Evolutionary conservation across 768 basidiomycete genomes (phyloP), one percentile per base, ranked within the genome.

Genomic region (Boletus rubroflammeus): DNA sequence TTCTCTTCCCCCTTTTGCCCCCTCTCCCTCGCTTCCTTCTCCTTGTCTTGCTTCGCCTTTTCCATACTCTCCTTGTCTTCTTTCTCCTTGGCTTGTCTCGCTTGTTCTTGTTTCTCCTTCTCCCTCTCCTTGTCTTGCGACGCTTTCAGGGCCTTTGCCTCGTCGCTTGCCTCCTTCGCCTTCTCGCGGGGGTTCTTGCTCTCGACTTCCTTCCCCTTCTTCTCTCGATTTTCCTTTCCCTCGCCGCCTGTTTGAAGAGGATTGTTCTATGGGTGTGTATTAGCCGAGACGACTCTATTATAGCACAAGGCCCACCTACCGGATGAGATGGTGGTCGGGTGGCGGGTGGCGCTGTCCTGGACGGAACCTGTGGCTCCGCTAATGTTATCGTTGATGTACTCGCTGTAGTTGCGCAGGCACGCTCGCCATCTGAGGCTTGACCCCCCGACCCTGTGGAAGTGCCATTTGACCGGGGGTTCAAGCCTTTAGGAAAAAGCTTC

Each of bases 401-500:
- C 3, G 17, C 6, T 13, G 0, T 6, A 41, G 32, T 34, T 26
- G 28, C n/a, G n/a, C 17, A 43, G 14, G 19, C 1, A n/a, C 0
- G 57, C 31, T 59, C 43, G 57, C 39, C 40, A 0, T 23, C 17
- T 2, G 51, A 15, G 23, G 56, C 57, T 65, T 66, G 67, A 10
- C 1, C 52, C 56, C 49, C 61, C 56, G 51, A 42, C 32, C 64
- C 54, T 4, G 50, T 55, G 65, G 67, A 38, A 1, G 21, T 14
- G 19, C 59, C 63, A 59, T 36, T 31, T 17, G 55, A 46, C 2
- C 32, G 56, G 28, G 48, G 47, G 40, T n/a, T 36, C 60, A 69
- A 64, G 55, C 57, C 50, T 21, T 7, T 28, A 46, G 62, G 64
- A 63, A 77, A 70, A 47, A 67, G 60, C 35, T 64, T 66, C 26